Evolutionary conservation across 352 stramenopile species (phyloP).

Genomic region (Blastocystis sp.): DNA sequence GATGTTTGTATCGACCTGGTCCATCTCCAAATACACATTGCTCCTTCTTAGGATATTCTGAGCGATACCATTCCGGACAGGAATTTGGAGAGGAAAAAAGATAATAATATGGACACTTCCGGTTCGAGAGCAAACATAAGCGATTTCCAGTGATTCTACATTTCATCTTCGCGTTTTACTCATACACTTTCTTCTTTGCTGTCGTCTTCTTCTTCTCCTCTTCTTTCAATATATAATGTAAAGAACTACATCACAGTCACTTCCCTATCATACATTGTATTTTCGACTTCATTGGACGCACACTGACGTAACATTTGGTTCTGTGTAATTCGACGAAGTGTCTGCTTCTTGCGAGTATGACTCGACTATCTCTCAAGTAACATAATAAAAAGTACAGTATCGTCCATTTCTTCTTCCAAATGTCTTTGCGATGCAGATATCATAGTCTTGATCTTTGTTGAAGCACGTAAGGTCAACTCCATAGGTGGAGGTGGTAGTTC

Average conservation of each 20-base stretch:
- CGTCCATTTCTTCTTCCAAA: slow-evolving; percentile 29
- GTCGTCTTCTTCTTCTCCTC: slow-evolving; percentile 52
- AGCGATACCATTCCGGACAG: neutral
- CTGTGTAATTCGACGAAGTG: slow-evolving; percentile 6
- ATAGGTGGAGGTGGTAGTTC: neutral
- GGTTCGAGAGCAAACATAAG: slow-evolving; percentile 6
- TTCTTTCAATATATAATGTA: slow-evolving; percentile 60
- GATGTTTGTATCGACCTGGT: neutral
- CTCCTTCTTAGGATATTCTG: neutral
- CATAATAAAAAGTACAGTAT: neutral
- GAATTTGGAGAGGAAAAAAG: slow-evolving; percentile 29
- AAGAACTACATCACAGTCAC: neutral
- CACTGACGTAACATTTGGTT: slow-evolving; percentile 45
- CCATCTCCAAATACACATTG: slow-evolving; percentile 12
- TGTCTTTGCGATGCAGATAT: slow-evolving; percentile 34
- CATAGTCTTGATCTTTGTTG: slow-evolving; percentile 38
- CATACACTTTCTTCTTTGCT: slow-evolving; percentile 27
- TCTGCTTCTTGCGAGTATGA: slow-evolving; percentile 5
- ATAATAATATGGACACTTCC: neutral
- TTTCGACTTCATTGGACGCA: slow-evolving; percentile 34
- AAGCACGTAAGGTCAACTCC: slow-evolving; percentile 32
- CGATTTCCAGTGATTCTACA: slow-evolving; percentile 37
- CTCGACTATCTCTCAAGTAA: neutral
- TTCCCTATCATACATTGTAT: neutral
- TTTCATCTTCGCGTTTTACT: neutral